Conservation (phyloP, 2,329 filamentous ascomycete genomes). For the Pseudogymnoascus sp. region DNA sequence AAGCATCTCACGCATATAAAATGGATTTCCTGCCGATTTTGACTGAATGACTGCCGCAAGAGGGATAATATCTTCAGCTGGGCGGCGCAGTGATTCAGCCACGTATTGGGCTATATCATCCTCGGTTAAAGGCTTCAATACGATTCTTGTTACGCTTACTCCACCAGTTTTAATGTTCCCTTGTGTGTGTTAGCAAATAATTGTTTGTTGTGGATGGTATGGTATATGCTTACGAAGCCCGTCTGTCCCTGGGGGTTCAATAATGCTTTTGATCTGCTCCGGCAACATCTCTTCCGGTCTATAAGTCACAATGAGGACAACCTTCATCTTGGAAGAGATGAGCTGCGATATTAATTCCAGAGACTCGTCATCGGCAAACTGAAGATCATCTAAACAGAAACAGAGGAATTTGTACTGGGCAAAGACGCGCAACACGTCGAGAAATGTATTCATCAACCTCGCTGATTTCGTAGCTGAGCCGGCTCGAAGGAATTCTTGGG, state of each 20-base stretch:
- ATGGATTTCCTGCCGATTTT: conserved; percentile 81
- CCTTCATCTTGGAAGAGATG: conserved; percentile 66
- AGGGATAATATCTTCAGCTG: conserved; percentile 63
- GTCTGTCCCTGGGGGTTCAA: conserved; percentile 47
- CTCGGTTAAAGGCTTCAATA: conserved; percentile 66
- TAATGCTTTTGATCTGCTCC: conserved; percentile 45
- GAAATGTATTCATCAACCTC: conserved; percentile 76
- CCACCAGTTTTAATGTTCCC: conserved; percentile 33
- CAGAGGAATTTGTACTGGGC: conserved; percentile 80
- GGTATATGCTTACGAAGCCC: conserved; percentile 33
- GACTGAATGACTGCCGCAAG: conserved; percentile 80
- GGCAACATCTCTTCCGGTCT: conserved; percentile 56
- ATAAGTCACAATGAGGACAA: conserved; percentile 74
- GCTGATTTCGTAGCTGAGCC: conserved; percentile 56
- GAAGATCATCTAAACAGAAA: conserved; percentile 80
- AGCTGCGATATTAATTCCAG: conserved; percentile 77
- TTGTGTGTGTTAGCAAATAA: conserved; percentile 21
- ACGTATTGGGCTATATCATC: conserved; percentile 78
- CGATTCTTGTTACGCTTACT: conserved; percentile 59
- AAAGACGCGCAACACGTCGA: conserved; percentile 77
- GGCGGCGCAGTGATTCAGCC: conserved; percentile 67
- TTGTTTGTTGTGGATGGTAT: background rate
- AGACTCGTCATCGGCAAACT: conserved; percentile 84
- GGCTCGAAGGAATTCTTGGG: conserved; percentile 52
- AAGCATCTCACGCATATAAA: conserved; percentile 86